Evolutionary conservation across 805 yeast species (phyloP).

Genomic region (Candida coleopterorum): DNA sequence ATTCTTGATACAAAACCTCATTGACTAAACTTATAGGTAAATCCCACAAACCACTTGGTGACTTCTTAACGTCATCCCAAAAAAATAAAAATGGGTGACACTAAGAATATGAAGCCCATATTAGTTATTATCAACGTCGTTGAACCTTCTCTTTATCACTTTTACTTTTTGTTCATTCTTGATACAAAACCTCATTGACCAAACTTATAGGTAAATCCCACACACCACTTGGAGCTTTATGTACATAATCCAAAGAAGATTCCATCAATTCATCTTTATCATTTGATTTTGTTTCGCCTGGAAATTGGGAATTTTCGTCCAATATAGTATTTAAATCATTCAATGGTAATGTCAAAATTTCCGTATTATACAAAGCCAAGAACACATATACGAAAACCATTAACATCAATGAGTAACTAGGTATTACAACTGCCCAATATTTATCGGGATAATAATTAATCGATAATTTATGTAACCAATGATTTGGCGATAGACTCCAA

Average conservation of each 20-base stretch:
- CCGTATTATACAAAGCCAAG: constrained; percentile 70
- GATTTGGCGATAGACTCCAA: constrained; percentile 75
- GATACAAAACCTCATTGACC: constrained; percentile 62
- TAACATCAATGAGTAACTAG: constrained; percentile 62
- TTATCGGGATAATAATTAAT: constrained; percentile 79
- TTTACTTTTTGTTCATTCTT: constrained; percentile 3
- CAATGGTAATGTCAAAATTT: constrained; percentile 57
- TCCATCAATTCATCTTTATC: constrained; percentile 5
- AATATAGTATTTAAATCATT: constrained; percentile 59
- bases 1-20: constrained; percentile 48
- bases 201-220: constrained; percentile 76
- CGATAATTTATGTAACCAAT: constrained; percentile 46
- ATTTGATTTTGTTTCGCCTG: constrained; percentile 10
- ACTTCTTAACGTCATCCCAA: constrained; percentile 35
- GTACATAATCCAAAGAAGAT: constrained; percentile 35
- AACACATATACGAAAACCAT: constrained; percentile 73
- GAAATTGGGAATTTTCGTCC: constrained; percentile 54
- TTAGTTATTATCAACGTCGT: too few relatives aligned
- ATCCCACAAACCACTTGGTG: constrained; percentile 86
- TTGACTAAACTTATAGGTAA: constrained; percentile 70
- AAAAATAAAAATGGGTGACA: neutral
- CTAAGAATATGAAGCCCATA: too few relatives aligned
- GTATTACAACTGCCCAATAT: constrained; percentile 86
- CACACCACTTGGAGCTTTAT: constrained; percentile 72
- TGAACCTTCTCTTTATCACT: neutral